Evolutionary conservation across 1,284 basidiomycete species (phyloP).

Genomic region (Ceratobasidium sp.): DNA sequence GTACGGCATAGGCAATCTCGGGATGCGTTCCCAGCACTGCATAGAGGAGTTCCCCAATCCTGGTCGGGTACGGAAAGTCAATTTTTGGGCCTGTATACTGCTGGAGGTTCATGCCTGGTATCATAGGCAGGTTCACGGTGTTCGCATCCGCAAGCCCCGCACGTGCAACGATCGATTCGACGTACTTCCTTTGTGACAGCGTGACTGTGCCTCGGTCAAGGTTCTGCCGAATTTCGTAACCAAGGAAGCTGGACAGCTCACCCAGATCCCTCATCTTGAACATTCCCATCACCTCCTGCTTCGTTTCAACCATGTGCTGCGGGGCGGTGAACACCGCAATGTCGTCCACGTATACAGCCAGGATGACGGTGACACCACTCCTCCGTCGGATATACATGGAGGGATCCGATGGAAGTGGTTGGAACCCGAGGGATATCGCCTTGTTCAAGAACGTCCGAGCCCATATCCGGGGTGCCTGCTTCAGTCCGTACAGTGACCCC

Average conservation of each 20-base stretch:
- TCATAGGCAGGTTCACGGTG: neutral
- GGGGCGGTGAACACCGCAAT: neutral
- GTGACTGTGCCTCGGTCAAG: neutral
- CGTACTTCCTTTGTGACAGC: neutral
- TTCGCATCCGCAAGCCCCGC: neutral
- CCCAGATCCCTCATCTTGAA: constrained; percentile 41
- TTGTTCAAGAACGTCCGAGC: neutral
- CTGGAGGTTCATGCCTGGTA: neutral
- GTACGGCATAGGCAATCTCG: constrained; percentile 15
- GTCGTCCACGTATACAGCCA: constrained; percentile 12
- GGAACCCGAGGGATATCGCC: neutral
- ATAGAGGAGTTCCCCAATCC: constrained; percentile 38
- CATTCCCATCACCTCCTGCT: neutral
- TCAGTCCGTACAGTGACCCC: too few species aligned
- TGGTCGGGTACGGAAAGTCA: constrained; percentile 15
- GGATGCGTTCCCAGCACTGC: constrained; percentile 29
- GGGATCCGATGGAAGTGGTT: neutral
- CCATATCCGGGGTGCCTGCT: too few species aligned
- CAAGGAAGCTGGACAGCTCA: constrained; percentile 15
- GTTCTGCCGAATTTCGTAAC: neutral
- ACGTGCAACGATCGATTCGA: neutral
- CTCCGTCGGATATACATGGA: constrained; percentile 1
- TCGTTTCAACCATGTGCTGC: neutral
- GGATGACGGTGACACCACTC: neutral
- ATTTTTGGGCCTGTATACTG: neutral